Evolutionary conservation across 495 filamentous ascomycete species (phyloP).

Genomic region (Ramalina intermedia): DNA sequence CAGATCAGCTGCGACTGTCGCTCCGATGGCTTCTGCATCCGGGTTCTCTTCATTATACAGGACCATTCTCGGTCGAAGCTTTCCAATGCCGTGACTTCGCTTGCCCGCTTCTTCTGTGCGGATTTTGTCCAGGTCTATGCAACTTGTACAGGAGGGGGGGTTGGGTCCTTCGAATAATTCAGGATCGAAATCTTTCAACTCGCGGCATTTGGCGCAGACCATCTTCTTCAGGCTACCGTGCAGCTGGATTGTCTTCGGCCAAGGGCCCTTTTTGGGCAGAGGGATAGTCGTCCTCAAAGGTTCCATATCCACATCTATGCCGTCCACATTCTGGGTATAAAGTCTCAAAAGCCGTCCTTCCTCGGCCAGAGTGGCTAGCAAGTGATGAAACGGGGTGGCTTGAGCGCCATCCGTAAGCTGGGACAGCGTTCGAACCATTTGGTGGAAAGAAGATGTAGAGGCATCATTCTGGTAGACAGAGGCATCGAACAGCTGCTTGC

Average conservation of each 20-base stretch:
- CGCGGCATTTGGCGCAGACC: constrained; percentile 84
- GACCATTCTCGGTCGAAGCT: constrained; percentile 82
- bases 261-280: constrained; percentile 61
- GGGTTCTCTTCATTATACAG: constrained; percentile 96
- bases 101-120: constrained; percentile 68
- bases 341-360: constrained; percentile 83
- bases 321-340: constrained; percentile 94
- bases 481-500: constrained; percentile 92
- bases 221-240: constrained; percentile 91
- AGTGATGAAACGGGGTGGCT: constrained; percentile 84
- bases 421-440: constrained; percentile 84
- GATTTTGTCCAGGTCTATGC: constrained; percentile 57
- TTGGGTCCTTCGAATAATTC: constrained; percentile 69
- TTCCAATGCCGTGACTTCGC: constrained; percentile 85
- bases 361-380: constrained; percentile 78
- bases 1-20: constrained; percentile 71
- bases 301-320: constrained; percentile 72
- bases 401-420: constrained; percentile 55
- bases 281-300: constrained; percentile 70
- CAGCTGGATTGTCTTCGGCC: constrained; percentile 86
- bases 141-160: constrained; percentile 67
- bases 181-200: constrained; percentile 62
- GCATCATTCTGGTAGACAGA: constrained; percentile 87
- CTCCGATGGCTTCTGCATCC: constrained; percentile 88
- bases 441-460: constrained; percentile 79